Evolutionary conservation across 805 yeast genomes (phyloP).

Genomic region (Spathaspora hagerdaliae): DNA sequence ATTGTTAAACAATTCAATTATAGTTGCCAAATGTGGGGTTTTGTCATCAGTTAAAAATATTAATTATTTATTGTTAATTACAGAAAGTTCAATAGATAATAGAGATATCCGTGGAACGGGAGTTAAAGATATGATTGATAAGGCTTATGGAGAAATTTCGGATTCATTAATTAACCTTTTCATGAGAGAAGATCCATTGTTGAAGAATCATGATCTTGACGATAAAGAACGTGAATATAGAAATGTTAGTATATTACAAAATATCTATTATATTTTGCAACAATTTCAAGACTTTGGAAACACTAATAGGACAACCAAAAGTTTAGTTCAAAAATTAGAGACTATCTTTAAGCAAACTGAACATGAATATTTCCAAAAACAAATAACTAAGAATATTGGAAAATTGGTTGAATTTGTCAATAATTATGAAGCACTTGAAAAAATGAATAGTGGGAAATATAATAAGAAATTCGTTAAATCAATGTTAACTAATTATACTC

Average conservation of each 20-base stretch:
- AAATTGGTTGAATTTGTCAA: slow-evolving; percentile 62
- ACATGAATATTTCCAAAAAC: slow-evolving; percentile 28
- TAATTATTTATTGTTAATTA: slow-evolving; percentile 26
- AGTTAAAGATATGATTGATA: slow-evolving; percentile 21
- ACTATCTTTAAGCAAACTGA: slow-evolving; percentile 24
- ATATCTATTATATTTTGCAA: slow-evolving; percentile 32
- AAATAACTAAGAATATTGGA: slow-evolving; percentile 52
- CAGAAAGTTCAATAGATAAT: slow-evolving; percentile 31
- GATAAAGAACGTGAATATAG: slow-evolving; percentile 40
- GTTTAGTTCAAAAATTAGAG: slow-evolving; percentile 21
- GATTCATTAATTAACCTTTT: slow-evolving; percentile 33
- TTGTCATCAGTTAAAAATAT: slow-evolving; percentile 31
- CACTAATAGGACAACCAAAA: slow-evolving; percentile 18
- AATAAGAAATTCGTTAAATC: slow-evolving; percentile 56
- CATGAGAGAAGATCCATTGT: slow-evolving; percentile 38
- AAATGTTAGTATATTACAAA: slow-evolving; percentile 38
- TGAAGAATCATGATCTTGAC: slow-evolving; percentile 40
- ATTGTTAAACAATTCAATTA: slow-evolving; percentile 27
- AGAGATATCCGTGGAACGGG: slow-evolving; percentile 13
- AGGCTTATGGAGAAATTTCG: slow-evolving; percentile 29
- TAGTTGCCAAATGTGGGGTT: slow-evolving; percentile 34
- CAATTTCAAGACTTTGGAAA: slow-evolving; percentile 19
- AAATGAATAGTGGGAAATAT: slow-evolving; percentile 53
- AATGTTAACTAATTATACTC: slow-evolving; percentile 53
- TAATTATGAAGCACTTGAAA: slow-evolving; percentile 53